A percentile compares a stretch with the other conserved stretches of the same genome.
Conservation (phyloP, 2,329 filamentous ascomycete genomes). For the Colletotrichum gloeosporioides region DNA sequence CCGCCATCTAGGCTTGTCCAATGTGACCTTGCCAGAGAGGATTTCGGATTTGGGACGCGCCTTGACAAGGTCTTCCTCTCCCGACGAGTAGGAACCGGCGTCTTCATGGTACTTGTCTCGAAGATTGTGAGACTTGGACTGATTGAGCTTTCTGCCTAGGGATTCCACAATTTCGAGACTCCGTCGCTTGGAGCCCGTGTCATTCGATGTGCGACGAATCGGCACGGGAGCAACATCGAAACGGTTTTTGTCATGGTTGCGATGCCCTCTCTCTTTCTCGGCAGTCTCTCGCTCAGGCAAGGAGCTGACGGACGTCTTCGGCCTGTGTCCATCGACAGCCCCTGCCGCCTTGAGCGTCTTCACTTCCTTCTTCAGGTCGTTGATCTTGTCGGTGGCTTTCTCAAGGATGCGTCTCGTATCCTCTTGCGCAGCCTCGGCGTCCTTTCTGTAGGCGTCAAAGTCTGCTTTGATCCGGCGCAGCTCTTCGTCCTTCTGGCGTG, state of each 20-base stretch:
- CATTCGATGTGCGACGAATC: background rate
- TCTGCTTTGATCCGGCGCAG: slow-evolving; percentile 55
- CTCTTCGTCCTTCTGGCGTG: slow-evolving; percentile 52
- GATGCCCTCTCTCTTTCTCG: background rate
- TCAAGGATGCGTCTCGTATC: slow-evolving; percentile 62
- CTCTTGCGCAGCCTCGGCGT: slow-evolving; percentile 57
- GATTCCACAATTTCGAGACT: slow-evolving; percentile 32
- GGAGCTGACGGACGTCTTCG: background rate
- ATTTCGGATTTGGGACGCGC: slow-evolving; percentile 14
- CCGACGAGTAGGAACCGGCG: slow-evolving; percentile 15
- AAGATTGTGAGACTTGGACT: slow-evolving; percentile 29
- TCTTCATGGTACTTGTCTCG: slow-evolving; percentile 41
- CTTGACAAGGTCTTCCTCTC: slow-evolving; percentile 2
- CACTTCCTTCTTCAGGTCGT: slow-evolving; percentile 59
- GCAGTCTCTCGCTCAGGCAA: background rate
- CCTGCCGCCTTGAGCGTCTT: slow-evolving; percentile 44
- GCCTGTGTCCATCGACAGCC: slow-evolving; percentile 9
- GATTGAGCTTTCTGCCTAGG: slow-evolving; percentile 23
- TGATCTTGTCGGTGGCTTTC: slow-evolving; percentile 62
- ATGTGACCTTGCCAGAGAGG: slow-evolving; percentile 6
- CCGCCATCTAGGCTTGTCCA: slow-evolving; percentile 44
- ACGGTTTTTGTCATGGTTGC: background rate
- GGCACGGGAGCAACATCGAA: slow-evolving; percentile 9
- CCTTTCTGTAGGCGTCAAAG: slow-evolving; percentile 58
- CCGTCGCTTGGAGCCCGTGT: background rate